Evolutionary conservation across 441 rosid genomes (phyloP).

Genomic region (Aquilaria agallochum): DNA sequence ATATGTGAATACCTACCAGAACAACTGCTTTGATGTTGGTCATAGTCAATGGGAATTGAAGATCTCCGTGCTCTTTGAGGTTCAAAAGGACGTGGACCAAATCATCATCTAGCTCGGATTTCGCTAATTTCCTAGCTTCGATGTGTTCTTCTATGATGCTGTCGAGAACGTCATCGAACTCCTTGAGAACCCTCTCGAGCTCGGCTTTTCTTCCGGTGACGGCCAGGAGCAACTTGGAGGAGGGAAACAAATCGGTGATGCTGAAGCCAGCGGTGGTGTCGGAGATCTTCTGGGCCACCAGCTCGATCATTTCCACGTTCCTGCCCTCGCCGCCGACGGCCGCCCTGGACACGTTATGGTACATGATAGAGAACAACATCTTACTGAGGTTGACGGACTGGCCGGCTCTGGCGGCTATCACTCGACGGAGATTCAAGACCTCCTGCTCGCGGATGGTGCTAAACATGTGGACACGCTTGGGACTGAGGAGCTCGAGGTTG

Average conservation of each 20-base stretch:
- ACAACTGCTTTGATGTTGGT: conserved; percentile 12
- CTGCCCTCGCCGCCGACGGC: conserved; percentile 23
- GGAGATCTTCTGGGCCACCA: conserved; percentile 1
- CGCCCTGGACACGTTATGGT: conserved; percentile 14
- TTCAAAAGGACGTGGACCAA: conserved; percentile 13
- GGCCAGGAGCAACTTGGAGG: conserved; percentile 16
- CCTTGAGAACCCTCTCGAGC: conserved; percentile 9
- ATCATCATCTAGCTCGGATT: not conserved
- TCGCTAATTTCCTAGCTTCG: not conserved
- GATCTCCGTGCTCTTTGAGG: conserved; percentile 1
- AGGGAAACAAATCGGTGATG: conserved; percentile 29
- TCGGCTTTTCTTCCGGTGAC: conserved; percentile 15
- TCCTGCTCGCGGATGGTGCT: conserved; percentile 8
- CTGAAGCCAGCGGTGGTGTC: conserved; percentile 16
- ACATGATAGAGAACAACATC: conserved; percentile 9
- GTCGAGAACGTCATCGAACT: conserved; percentile 18
- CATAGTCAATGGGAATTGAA: not conserved
- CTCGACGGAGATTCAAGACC: conserved; percentile 3
- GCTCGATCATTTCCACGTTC: conserved; percentile 12
- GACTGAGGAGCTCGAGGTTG: conserved; percentile 4
- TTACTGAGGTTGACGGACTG: conserved; percentile 6
- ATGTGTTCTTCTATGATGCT: conserved; percentile 23
- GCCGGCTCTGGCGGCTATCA: not conserved
- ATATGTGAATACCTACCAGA: not conserved
- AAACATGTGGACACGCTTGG: conserved; percentile 7